These are phyloP conservation scores for Stephanodiscus minutulus DNA, from an alignment of 108 stramenopile genomes.

Conservation along the genomic window DNA sequence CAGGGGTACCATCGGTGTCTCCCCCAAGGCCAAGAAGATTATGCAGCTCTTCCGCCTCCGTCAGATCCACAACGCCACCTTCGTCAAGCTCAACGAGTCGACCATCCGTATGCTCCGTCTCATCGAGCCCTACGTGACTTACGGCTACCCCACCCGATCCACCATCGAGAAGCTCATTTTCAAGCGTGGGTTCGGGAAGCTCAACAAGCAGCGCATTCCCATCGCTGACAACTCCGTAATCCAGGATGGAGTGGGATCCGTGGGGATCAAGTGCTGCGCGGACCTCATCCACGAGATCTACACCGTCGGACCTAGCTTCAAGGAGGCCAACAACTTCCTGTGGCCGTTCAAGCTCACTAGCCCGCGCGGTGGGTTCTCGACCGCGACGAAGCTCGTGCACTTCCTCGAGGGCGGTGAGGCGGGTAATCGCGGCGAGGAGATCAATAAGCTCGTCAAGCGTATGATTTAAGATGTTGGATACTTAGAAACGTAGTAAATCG, in stretches of 20 bases:
- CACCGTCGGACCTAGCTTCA: slow-evolving; percentile 99
- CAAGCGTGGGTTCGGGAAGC: slow-evolving; percentile 99
- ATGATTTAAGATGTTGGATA: slow-evolving; percentile 84
- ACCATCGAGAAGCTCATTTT: slow-evolving; percentile 95
- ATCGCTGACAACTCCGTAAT: slow-evolving; percentile 95
- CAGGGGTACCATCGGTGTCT: slow-evolving; percentile 99
- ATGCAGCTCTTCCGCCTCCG: slow-evolving; percentile 99
- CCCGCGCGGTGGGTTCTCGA: slow-evolving; percentile 96
- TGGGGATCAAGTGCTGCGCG: slow-evolving; percentile 90
- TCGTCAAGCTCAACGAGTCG: slow-evolving; percentile 98
- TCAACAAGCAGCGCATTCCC: slow-evolving; percentile 96
- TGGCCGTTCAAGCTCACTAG: slow-evolving; percentile 99
- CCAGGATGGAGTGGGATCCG: slow-evolving; percentile 81
- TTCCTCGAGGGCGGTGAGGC: slow-evolving; percentile 99
- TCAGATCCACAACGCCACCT: slow-evolving; percentile 99
- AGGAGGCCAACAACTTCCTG: slow-evolving; percentile 99
- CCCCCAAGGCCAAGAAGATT: slow-evolving; percentile 99
- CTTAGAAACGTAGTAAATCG: slow-evolving; percentile 29
- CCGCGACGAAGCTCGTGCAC: slow-evolving; percentile 98
- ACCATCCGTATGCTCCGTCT: slow-evolving; percentile 99
- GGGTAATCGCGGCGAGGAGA: slow-evolving; percentile 95
- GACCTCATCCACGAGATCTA: slow-evolving; percentile 95
- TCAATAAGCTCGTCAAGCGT: slow-evolving; percentile 94
- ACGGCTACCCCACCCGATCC: slow-evolving; percentile 96
- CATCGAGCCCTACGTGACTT: slow-evolving; percentile 99